Base-by-base conservation (phyloP, 805 yeast genomes). In the Ogataea methanolica region DNA sequence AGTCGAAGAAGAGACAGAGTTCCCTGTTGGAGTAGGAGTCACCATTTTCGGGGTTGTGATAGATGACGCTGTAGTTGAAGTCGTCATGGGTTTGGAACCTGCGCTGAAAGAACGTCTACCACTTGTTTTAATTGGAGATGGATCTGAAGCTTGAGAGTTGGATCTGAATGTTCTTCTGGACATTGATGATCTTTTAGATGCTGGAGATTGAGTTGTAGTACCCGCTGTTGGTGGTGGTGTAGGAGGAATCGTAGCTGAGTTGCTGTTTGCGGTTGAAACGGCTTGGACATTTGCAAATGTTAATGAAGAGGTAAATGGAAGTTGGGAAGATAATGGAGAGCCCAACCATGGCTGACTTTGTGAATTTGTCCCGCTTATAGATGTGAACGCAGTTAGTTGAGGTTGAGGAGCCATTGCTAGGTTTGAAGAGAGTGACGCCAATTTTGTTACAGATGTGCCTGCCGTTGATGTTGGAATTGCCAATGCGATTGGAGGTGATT, bases 91-190 rank as follows among this genome's bases (percentile, higher is more conserved):
- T 41, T 39, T 26, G 39, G 36, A 15, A 37, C 33, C 29, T 11
- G 31, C 29, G 26, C 26, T 42, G 17, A 36, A 16, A 11, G 44
- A 42, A n/a, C 6, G 36, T 26, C 44, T 42, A 6, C 35, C 15
- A 16, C 26, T 41, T 33, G 42, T 49, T 44, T 60, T 60, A 23
- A 52, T 41, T 12, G 63, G 63, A 19, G 65, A 61, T 3, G 33
- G 37, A 11, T 62, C 63, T 2, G 64, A 58, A n/a, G 54, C 45
- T 42, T 55, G 60, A 9, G 64, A 57, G 44, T 59, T 60, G 6
- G 68, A 64, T 38, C 70, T 51, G 48, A 66, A 66, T 4, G 67
- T 65, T 48, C 70, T 49, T 36, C 57, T 61, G 17, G 65, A 54
- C 66, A 66, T 59, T 8, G 67, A 64, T 9, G 66, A 63, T 35